These are phyloP conservation scores for Vitellaria paradoxa DNA, from an alignment of 179 eudicot species.

Conservation along the genomic window DNA sequence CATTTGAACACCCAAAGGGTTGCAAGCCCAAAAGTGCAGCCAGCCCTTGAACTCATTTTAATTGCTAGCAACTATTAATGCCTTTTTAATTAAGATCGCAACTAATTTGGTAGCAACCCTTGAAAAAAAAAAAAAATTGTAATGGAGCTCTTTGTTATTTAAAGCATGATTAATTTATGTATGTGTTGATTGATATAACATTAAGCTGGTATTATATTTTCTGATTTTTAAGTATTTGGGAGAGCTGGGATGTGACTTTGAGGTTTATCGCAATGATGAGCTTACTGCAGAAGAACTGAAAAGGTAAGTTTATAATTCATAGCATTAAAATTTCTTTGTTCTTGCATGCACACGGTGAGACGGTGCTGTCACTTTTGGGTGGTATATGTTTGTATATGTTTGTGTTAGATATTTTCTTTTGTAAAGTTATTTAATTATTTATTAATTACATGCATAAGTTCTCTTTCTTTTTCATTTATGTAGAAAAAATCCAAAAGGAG, in stretches of 20 bases:
- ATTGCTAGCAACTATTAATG: too few relatives aligned
- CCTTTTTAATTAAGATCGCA: neutral
- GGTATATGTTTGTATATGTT: neutral
- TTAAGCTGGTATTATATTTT: conserved; percentile 11
- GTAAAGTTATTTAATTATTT: neutral
- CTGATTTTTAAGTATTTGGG: conserved; percentile 73
- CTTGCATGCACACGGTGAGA: neutral
- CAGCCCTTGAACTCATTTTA: too few relatives aligned
- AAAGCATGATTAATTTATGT: neutral
- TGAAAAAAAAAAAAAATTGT: neutral
- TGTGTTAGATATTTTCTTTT: neutral
- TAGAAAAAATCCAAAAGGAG: conserved; percentile 95
- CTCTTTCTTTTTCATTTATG: conserved; percentile 4
- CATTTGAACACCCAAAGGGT: too few relatives aligned
- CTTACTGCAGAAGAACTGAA: conserved; percentile 83
- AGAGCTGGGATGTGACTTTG: conserved; percentile 78
- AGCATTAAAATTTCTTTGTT: neutral
- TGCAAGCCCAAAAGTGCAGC: too few relatives aligned
- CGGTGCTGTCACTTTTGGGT: neutral
- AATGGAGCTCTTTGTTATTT: neutral
- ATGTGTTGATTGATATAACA: neutral
- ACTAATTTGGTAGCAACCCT: neutral
- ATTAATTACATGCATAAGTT: neutral
- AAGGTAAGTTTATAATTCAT: conserved; percentile 37
- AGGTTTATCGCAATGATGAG: conserved; percentile 93